Conservation (phyloP, 2,329 filamentous ascomycete species). For the Trichoderma sp. region DNA sequence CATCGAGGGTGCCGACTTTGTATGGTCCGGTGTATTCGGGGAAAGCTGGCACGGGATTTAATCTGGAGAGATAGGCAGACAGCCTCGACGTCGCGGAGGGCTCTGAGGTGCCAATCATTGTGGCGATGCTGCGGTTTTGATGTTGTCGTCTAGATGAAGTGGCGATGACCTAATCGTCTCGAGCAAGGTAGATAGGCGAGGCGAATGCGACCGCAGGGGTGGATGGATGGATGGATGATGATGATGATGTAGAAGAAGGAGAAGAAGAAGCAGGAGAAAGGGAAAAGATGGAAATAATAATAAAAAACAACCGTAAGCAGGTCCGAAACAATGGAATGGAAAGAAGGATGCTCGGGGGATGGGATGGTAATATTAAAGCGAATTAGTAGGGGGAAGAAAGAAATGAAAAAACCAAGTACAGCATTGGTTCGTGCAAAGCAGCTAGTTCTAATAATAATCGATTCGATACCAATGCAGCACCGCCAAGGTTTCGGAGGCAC, state of each 20-base stretch:
- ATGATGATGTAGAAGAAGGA: neutral
- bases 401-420: neutral
- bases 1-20: conserved; percentile 74
- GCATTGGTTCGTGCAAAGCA: neutral
- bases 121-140: neutral
- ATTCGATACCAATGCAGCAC: too few species aligned
- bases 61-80: conserved; percentile 47
- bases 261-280: neutral
- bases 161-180: neutral
- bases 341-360: neutral
- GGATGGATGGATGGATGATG: too few species aligned
- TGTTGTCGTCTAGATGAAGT: neutral
- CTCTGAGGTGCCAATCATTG: conserved; percentile 18
- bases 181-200: neutral
- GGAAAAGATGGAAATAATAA: neutral
- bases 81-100: conserved; percentile 36
- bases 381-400: neutral
- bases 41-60: conserved; percentile 69
- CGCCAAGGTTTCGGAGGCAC: neutral
- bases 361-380: neutral
- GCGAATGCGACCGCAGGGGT: neutral
- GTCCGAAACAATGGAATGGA: neutral
- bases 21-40: conserved; percentile 74
- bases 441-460: neutral
- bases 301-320: neutral